A percentile compares a stretch with the other conserved stretches of the same genome.
phyloP scores from a whole-genome alignment of 1,284 basidiomycete genomes.

The Pyrrhoderma noxium region DNA sequence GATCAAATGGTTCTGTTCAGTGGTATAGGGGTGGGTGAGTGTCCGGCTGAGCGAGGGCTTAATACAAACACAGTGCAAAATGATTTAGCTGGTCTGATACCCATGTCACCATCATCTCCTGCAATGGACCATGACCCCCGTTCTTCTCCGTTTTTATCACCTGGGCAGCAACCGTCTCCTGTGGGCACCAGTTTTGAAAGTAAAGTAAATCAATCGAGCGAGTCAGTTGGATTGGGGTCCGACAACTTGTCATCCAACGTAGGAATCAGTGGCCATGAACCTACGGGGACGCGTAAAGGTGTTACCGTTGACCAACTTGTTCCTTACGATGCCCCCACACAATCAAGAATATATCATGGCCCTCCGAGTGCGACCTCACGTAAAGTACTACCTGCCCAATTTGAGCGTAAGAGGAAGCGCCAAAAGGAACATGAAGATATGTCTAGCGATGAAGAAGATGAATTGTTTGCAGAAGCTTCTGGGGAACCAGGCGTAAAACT shows the following conservation, averaged over 20 bases:
- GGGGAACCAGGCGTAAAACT: conserved; percentile 26
- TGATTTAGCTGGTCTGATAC: conserved; percentile 34
- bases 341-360: conserved; percentile 43
- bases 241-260: neutral
- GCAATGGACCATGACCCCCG: conserved; percentile 29
- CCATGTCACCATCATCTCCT: conserved; percentile 38
- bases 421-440: conserved; percentile 33
- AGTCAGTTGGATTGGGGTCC: no score
- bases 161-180: no score
- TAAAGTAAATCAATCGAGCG: no score
- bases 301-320: conserved; percentile 43
- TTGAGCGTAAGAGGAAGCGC: conserved; percentile 51
- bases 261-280: conserved; percentile 26
- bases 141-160: no score
- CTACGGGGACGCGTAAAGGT: conserved; percentile 49
- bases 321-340: conserved; percentile 49
- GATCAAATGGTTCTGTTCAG: no score
- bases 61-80: no score
- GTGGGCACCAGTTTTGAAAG: no score
- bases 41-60: no score
- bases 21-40: no score
- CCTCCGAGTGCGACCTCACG: conserved; percentile 51
- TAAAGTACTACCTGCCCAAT: conserved; percentile 46
- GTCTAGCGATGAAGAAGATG: conserved; percentile 47
- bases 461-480: conserved; percentile 19